A percentile compares a stretch with the other conserved stretches of the same genome.
Evolutionary conservation across 2,329 filamentous ascomycete species (phyloP).

Genomic region (Monosporascus sp.): DNA sequence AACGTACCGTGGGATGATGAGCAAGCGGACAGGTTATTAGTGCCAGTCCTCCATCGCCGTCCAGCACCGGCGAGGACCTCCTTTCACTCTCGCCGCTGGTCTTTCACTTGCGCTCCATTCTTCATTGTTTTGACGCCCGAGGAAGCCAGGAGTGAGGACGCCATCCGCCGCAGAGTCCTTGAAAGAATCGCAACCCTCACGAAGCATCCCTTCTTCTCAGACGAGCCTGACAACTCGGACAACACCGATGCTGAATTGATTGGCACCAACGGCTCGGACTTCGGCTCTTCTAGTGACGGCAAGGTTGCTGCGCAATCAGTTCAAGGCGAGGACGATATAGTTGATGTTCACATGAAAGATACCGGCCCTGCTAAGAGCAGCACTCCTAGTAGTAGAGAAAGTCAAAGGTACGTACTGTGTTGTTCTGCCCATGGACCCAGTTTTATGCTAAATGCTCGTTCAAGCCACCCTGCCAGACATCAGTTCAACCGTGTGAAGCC

Average conservation of each 20-base stretch:
- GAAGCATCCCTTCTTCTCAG: conserved; percentile 57
- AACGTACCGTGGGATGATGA: conserved; percentile 49
- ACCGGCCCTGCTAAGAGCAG: conserved; percentile 31
- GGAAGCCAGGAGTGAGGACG: conserved; percentile 62
- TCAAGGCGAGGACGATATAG: conserved; percentile 83
- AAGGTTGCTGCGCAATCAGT: conserved; percentile 74
- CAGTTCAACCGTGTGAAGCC: conserved; percentile 46
- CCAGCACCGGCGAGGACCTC: conserved; percentile 22
- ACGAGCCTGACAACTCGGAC: conserved; percentile 42
- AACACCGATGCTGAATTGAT: conserved; percentile 63
- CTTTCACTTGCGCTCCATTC: conserved; percentile 39
- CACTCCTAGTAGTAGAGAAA: conserved; percentile 7
- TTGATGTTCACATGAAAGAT: conserved; percentile 83
- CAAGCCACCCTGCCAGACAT: conserved; percentile 25
- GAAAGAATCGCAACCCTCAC: conserved; percentile 72
- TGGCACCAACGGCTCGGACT: conserved; percentile 55
- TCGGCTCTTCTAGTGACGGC: conserved; percentile 61
- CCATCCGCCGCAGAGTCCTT: conserved; percentile 74
- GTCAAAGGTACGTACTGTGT: conserved; percentile 20
- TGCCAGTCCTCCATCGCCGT: conserved; percentile 64
- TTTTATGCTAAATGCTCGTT: conserved; percentile 19
- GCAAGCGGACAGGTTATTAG: conserved; percentile 59
- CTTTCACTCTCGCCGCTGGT: conserved; percentile 30
- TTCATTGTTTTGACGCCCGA: conserved; percentile 72
- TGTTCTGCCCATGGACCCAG: conserved; percentile 1